Evolutionary conservation across 306 rosid species (phyloP), one percentile per base, ranked within the genome.

Genomic region (Astragalus membranaceus): DNA sequence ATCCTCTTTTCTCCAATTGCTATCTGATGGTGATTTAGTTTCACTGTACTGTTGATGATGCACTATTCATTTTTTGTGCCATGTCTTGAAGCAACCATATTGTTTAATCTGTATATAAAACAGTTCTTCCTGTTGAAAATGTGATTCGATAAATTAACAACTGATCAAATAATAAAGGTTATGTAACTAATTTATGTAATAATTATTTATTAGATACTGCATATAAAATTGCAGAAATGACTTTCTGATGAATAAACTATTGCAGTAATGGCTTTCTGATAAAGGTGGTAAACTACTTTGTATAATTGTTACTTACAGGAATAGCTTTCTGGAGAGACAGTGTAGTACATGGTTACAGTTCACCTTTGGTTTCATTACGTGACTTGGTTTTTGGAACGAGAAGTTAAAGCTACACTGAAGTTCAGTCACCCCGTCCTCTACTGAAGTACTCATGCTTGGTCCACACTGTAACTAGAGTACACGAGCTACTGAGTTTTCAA

Each of bases 281-380:
- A 47, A 42, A 12, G 13, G 48, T 42, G 48, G 48, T 26, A 33
- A 10, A 39, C 67, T 37, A 37, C 17, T 61, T 61, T 62, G 11
- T 61, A 33, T 17, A 61, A 61, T 39, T 33, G 39, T 26, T 49
- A 55, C 76, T 26, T 49, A 55, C 76, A 84, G 88, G 81, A 57
- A 9, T 67, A 69, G 42, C 84, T 63, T 78, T 84, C 55, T 81
- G 88, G 88, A 84, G 80, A 75, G 88, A 84, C 55, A 47, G 84
- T 12, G 62, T 6, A 30, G 85, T 67, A 26, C 79, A 64, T 66
- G 85, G 84, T 73, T 39, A 78, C 71, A 49, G 50, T 23, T 81
- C 88, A 59, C 85, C 88, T 49, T 68, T 78, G 75, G 29, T 61
- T 49, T 78, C 88, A 39, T 0, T 84, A 36, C 75, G 64, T 12